These are phyloP conservation scores for Aotearoamyces nothofagi DNA, from an alignment of 2,329 filamentous ascomycete genomes.

Conservation along the genomic window DNA sequence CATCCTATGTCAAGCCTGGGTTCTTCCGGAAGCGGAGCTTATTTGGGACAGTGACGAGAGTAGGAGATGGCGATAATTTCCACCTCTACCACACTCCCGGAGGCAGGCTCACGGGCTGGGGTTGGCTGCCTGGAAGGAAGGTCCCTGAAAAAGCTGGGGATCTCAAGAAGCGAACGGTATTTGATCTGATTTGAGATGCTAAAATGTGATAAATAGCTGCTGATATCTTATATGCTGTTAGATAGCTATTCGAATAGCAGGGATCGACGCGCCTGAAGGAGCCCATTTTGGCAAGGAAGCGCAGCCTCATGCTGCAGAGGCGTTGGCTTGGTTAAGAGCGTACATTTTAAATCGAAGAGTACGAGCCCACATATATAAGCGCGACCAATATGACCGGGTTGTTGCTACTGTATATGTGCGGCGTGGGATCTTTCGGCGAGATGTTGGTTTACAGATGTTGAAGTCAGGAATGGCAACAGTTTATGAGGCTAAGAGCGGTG, in stretches of 20 bases:
- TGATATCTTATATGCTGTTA: conserved; percentile 21
- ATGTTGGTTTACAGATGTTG: conserved; percentile 85
- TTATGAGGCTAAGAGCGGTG: conserved; percentile 83
- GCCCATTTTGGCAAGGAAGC: conserved; percentile 83
- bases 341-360: conserved; percentile 62
- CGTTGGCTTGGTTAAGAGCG: conserved; percentile 61
- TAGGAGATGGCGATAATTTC: conserved; percentile 95
- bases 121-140: conserved; percentile 61
- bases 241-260: conserved; percentile 82
- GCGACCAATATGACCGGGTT: conserved; percentile 85
- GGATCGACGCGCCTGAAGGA: conserved; percentile 83
- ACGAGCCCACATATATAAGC: conserved; percentile 66
- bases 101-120: conserved; percentile 78
- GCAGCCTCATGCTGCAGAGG: conserved; percentile 73
- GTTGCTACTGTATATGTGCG: conserved; percentile 75
- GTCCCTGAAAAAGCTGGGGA: conserved; percentile 55
- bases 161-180: conserved; percentile 64
- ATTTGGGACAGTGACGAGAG: conserved; percentile 77
- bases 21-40: conserved; percentile 64
- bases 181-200: neutral
- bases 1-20: conserved; percentile 56
- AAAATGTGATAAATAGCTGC: too few relatives aligned
- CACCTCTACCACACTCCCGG: conserved; percentile 89
- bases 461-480: conserved; percentile 72
- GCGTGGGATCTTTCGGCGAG: conserved; percentile 46